Percentiles rank a stretch among this genome's conserved stretches.
Conservation (phyloP, 2,329 filamentous ascomycete genomes). For the Beauveria medogensis region DNA sequence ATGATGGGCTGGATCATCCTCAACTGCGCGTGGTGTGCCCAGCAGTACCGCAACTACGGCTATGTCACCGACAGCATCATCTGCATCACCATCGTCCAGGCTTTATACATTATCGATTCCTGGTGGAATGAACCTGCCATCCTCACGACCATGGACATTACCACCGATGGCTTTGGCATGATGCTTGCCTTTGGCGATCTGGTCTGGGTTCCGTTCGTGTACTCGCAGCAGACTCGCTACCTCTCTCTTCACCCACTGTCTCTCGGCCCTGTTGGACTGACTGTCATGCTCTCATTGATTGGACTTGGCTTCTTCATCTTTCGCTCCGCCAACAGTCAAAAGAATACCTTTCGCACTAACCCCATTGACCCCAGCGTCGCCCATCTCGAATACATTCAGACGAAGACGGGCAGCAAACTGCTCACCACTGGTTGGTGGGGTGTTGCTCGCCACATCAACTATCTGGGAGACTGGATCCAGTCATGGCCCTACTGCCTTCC, state of each 20-base stretch:
- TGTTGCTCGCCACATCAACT: slow-evolving; percentile 85
- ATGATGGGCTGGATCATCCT: slow-evolving; percentile 83
- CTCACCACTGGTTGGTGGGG: slow-evolving; percentile 92
- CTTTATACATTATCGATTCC: slow-evolving; percentile 75
- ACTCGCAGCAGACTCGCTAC: slow-evolving; percentile 77
- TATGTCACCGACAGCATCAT: slow-evolving; percentile 79
- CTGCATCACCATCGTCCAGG: slow-evolving; percentile 69
- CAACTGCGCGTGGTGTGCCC: slow-evolving; percentile 75
- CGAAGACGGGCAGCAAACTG: slow-evolving; percentile 70
- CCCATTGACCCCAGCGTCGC: slow-evolving; percentile 70
- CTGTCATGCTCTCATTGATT: slow-evolving; percentile 59
- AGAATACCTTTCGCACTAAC: slow-evolving; percentile 87
- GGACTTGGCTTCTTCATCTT: slow-evolving; percentile 79
- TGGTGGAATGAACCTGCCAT: slow-evolving; percentile 84
- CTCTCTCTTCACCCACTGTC: slow-evolving; percentile 72
- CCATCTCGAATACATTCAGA: slow-evolving; percentile 81
- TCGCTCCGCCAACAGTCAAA: slow-evolving; percentile 87
- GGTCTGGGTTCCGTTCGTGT: slow-evolving; percentile 87
- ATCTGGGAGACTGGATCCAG: slow-evolving; percentile 91
- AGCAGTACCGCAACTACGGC: slow-evolving; percentile 80
- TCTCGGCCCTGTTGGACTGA: slow-evolving; percentile 62
- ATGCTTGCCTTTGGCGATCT: slow-evolving; percentile 93
- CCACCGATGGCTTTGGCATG: slow-evolving; percentile 85
- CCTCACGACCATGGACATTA: slow-evolving; percentile 90
- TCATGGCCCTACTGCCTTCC: slow-evolving; percentile 85